phyloP scores from a whole-genome alignment of 306 rosid genomes.

The Styphnolobium japonicum region DNA sequence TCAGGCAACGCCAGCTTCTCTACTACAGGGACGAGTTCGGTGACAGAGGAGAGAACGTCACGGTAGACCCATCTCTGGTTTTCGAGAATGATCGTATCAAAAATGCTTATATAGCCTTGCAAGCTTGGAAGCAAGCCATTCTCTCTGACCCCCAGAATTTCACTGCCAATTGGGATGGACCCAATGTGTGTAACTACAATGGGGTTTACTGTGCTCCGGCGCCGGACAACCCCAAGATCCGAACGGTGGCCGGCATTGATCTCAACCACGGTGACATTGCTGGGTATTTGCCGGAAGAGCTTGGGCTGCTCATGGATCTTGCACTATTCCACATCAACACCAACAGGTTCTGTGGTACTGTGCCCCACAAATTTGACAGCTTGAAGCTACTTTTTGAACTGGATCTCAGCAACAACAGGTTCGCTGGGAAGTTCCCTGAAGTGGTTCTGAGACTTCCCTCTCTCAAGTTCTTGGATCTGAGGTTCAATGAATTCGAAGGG shows the following conservation, averaged over 20 bases:
- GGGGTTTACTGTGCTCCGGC: conserved; percentile 60
- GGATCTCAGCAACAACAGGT: conserved; percentile 67
- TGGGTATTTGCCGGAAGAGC: conserved; percentile 66
- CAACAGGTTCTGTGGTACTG: conserved; percentile 66
- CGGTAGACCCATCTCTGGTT: conserved; percentile 30
- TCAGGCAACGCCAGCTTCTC: conserved; percentile 69
- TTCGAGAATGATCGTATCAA: conserved; percentile 52
- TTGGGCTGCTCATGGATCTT: conserved; percentile 51
- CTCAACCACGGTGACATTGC: conserved; percentile 78
- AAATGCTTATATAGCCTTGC: conserved; percentile 61
- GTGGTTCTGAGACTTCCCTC: conserved; percentile 50
- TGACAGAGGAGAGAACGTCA: conserved; percentile 67
- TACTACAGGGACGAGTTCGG: conserved; percentile 79
- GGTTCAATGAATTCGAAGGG: conserved; percentile 79
- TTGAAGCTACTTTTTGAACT: conserved; percentile 53
- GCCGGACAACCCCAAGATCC: conserved; percentile 37
- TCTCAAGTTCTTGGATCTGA: conserved; percentile 58
- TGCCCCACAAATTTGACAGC: conserved; percentile 48
- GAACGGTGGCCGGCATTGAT: conserved; percentile 72
- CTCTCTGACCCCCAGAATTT: conserved; percentile 55
- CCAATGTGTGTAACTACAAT: conserved; percentile 57
- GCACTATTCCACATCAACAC: conserved; percentile 64
- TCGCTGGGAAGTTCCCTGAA: conserved; percentile 60
- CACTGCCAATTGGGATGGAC: conserved; percentile 61
- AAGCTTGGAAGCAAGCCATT: conserved; percentile 69